phyloP scores from a whole-genome alignment of 305 asterid genomes.

The Fraxinus angustifolia region DNA sequence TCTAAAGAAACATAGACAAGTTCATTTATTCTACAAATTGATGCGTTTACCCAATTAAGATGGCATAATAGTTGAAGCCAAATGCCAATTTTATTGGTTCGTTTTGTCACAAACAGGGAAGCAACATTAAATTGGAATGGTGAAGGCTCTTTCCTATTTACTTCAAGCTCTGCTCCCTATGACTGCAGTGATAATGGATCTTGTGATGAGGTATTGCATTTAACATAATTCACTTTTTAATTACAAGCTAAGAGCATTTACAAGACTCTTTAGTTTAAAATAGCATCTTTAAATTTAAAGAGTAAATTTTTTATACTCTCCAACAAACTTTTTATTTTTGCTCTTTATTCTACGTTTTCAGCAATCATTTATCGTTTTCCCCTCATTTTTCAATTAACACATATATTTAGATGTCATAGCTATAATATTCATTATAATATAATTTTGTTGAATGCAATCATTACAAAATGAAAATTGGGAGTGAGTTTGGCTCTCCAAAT shows the following conservation, averaged over 20 bases:
- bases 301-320: neutral
- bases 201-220: constrained; percentile 78
- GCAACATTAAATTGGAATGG: constrained; percentile 89
- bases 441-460: neutral
- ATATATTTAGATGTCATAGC: neutral
- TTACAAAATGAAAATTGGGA: neutral
- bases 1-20: neutral
- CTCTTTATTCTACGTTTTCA: neutral
- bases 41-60: constrained; percentile 2
- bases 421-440: neutral
- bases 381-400: neutral
- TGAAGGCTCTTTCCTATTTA: constrained; percentile 89
- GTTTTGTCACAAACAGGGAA: constrained; percentile 44
- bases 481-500: neutral
- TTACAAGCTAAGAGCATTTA: neutral
- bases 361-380: neutral
- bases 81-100: constrained; percentile 13
- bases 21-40: neutral
- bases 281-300: neutral
- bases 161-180: constrained; percentile 94
- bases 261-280: neutral
- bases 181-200: constrained; percentile 80
- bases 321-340: neutral
- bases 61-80: constrained; percentile 4
- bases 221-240: constrained; percentile 13